phyloP scores from a whole-genome alignment of 2,329 filamentous ascomycete genomes.

The Chaetomium sp. region DNA sequence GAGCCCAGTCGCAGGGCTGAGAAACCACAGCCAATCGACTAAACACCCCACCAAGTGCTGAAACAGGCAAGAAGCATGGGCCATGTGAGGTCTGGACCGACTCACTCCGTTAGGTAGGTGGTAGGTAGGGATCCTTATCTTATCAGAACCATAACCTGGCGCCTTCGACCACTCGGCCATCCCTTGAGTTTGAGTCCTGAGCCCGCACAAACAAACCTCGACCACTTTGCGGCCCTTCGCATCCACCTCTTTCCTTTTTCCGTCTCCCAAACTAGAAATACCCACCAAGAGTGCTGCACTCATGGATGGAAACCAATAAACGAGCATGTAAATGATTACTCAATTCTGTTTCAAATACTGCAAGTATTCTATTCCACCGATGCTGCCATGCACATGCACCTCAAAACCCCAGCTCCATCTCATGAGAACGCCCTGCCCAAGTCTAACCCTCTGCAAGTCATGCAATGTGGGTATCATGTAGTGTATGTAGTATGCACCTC shows the following conservation, averaged over 20 bases:
- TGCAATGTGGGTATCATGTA: background rate
- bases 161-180: no score
- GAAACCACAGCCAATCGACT: constrained; percentile 18
- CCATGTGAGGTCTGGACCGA: background rate
- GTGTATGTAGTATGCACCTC: no score
- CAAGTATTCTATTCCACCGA: background rate
- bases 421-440: no score
- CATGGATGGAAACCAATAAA: background rate
- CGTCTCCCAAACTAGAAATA: no score
- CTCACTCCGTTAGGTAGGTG: background rate
- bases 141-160: no score
- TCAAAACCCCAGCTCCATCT: background rate
- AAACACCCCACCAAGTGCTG: background rate
- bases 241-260: no score
- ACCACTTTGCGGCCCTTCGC: no score
- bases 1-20: constrained; percentile 7
- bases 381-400: background rate
- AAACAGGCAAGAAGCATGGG: constrained; percentile 15
- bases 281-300: no score
- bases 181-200: no score
- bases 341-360: constrained; percentile 1
- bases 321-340: background rate
- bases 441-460: background rate
- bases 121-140: no score
- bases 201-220: no score